Percentiles rank a stretch among this genome's conserved stretches.
Conservation (phyloP, 352 stramenopile species). For the Phytophthora fragariae region DNA sequence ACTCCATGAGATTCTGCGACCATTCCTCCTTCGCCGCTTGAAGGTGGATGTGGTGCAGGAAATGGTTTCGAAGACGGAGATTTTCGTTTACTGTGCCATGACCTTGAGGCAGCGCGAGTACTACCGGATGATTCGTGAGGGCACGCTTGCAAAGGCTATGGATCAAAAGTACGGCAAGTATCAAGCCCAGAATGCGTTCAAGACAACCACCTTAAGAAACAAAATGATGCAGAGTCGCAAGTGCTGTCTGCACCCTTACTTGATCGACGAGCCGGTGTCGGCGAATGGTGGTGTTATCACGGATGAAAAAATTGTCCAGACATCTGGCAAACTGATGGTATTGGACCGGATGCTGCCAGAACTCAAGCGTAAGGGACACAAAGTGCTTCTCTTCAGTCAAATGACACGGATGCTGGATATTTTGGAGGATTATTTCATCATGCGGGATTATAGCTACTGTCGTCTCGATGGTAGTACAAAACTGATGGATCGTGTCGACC, state of each 20-base stretch:
- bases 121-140: slow-evolving; percentile 93
- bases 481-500: slow-evolving; percentile 92
- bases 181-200: slow-evolving; percentile 52
- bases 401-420: slow-evolving; percentile 99
- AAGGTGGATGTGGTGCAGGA: slow-evolving; percentile 95
- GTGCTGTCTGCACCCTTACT: slow-evolving; percentile 90
- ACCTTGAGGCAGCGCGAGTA: slow-evolving; percentile 94
- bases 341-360: slow-evolving; percentile 97
- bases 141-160: slow-evolving; percentile 89
- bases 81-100: slow-evolving; percentile 98
- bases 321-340: slow-evolving; percentile 98
- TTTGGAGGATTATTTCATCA: slow-evolving; percentile 95
- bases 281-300: slow-evolving; percentile 59
- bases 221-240: slow-evolving; percentile 85
- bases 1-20: slow-evolving; percentile 97
- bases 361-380: slow-evolving; percentile 96
- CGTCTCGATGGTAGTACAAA: slow-evolving; percentile 96
- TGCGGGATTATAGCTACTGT: slow-evolving; percentile 94
- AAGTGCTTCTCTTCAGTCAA: slow-evolving; percentile 99
- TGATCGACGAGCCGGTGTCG: slow-evolving; percentile 87
- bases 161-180: slow-evolving; percentile 80
- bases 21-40: slow-evolving; percentile 96
- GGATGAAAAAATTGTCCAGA: slow-evolving; percentile 92
- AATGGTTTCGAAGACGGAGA: slow-evolving; percentile 97
- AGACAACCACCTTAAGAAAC: slow-evolving; percentile 71